Base-by-base conservation (phyloP, 306 rosid species). In the Argentina anserina region DNA sequence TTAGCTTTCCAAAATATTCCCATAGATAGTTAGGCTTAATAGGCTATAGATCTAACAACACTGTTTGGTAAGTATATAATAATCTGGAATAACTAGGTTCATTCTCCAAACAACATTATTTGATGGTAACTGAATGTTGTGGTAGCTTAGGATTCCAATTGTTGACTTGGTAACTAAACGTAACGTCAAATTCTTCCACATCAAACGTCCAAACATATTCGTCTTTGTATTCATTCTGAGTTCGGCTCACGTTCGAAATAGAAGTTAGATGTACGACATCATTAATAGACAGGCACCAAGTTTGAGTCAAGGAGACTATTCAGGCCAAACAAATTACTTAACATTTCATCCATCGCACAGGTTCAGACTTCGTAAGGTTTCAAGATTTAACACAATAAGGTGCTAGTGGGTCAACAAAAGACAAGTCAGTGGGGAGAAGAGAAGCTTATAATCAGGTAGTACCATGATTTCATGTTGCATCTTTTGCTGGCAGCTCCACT, bases 1-100 rank as follows among this genome's bases (percentile, higher is more conserved):
- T 49, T 81, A 81, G 68, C 78, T 66, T 81, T 81, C 84, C 84
- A 56, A 81, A 67, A 81, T 81, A 81, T 81, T 81, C 84, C 70
- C 81, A 15, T 56, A 66, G 41, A 41, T 71, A 56, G 42, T 39
- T 40, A 40, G 21, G 23, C 36, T 20, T 41, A 65, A 40, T n/a
- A n/a, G n/a, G n/a, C n/a, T n/a, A n/a, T n/a, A 65, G 50, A 40
- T 40, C 7, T 53, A 28, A 53, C 60, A 70, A 15, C 39, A 53
- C 65, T 14, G 25, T 52, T 70, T 52, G 21, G 47, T 23, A 60
- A 31, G 41, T 53, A 25, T 49, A 49, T 10, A 47, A 49, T 49
- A 12, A 0, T 47, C n/a, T 69, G 61, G 53, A 50, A 20, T 0
- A 49, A 31, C 45, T 11, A 47, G 31, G 62, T 69, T 69, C 61